Conservation (phyloP, 2,329 filamentous ascomycete genomes). For the Ophiostoma fasciatum region DNA sequence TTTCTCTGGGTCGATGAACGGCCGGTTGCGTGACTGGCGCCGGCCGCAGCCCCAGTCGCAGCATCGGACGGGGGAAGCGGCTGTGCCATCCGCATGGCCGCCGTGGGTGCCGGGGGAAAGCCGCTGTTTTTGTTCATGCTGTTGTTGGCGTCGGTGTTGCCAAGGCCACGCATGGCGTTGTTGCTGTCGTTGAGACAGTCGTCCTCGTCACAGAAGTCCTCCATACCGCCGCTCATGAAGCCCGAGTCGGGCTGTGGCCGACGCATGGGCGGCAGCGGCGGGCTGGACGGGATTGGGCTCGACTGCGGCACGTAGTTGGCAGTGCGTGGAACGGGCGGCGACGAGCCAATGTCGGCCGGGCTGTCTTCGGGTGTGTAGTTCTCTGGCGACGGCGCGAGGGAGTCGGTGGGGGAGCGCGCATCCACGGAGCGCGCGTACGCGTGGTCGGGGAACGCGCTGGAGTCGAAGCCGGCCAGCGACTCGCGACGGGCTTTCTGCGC, state of each 20-base stretch:
- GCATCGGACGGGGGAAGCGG: no score
- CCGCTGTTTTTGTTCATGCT: no score
- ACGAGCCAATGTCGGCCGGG: constrained; percentile 74
- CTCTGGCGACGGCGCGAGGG: constrained; percentile 34
- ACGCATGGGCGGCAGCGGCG: constrained; percentile 51
- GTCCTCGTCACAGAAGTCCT: constrained; percentile 54
- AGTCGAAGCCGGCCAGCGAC: constrained; percentile 28
- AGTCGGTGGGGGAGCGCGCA: constrained; percentile 39
- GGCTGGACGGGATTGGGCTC: constrained; percentile 64
- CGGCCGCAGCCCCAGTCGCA: no score
- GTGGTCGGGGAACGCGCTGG: constrained; percentile 15
- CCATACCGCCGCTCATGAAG: constrained; percentile 67
- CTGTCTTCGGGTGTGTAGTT: constrained; percentile 46
- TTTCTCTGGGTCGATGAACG: no score
- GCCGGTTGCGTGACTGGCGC: no score
- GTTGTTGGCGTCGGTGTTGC: not conserved
- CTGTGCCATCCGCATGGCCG: no score
- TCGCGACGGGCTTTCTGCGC: constrained; percentile 40
- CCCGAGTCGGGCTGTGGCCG: constrained; percentile 56
- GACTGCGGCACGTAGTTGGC: constrained; percentile 34
- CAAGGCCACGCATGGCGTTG: not conserved
- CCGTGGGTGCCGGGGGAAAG: no score
- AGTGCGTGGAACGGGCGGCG: constrained; percentile 63
- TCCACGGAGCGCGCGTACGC: constrained; percentile 28
- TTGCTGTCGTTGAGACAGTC: constrained; percentile 16